Conservation (phyloP, 2,329 filamentous ascomycete genomes). For the Calonectria ilicicola region DNA sequence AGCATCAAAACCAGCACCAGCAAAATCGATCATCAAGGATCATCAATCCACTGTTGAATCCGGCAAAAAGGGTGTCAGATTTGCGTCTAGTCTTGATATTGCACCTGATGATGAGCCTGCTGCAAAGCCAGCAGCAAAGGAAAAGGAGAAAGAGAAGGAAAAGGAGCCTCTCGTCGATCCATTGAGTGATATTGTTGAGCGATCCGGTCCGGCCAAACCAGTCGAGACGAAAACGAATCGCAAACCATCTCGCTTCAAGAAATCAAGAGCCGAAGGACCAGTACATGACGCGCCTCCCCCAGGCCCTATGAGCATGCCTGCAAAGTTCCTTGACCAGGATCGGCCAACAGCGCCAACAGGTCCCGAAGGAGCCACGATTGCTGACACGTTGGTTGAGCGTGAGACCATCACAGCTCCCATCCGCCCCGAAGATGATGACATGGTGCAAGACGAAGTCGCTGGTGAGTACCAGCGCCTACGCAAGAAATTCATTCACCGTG, state of each 20-base stretch:
- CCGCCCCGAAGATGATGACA: constrained; percentile 71
- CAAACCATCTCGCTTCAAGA: constrained; percentile 66
- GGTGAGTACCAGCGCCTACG: constrained; percentile 86
- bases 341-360: constrained; percentile 58
- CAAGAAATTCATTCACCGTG: constrained; percentile 83
- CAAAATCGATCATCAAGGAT: constrained; percentile 50
- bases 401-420: constrained; percentile 48
- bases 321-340: constrained; percentile 53
- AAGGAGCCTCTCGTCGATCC: constrained; percentile 57
- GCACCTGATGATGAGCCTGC: constrained; percentile 55
- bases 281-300: constrained; percentile 44
- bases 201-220: constrained; percentile 45
- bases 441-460: constrained; percentile 82
- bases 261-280: constrained; percentile 45
- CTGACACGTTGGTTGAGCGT: constrained; percentile 70
- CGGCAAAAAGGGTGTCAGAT: constrained; percentile 81
- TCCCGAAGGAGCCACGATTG: constrained; percentile 67
- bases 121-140: constrained; percentile 27
- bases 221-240: constrained; percentile 48
- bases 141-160: constrained; percentile 24
- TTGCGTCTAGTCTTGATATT: constrained; percentile 80
- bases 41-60: constrained; percentile 34
- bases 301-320: constrained; percentile 58
- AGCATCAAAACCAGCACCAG: constrained; percentile 38
- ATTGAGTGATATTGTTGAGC: constrained; percentile 66